These are phyloP conservation scores for Ceratobasidium sp. DNA, from an alignment of 1,284 basidiomycete species.

Conservation along the genomic window DNA sequence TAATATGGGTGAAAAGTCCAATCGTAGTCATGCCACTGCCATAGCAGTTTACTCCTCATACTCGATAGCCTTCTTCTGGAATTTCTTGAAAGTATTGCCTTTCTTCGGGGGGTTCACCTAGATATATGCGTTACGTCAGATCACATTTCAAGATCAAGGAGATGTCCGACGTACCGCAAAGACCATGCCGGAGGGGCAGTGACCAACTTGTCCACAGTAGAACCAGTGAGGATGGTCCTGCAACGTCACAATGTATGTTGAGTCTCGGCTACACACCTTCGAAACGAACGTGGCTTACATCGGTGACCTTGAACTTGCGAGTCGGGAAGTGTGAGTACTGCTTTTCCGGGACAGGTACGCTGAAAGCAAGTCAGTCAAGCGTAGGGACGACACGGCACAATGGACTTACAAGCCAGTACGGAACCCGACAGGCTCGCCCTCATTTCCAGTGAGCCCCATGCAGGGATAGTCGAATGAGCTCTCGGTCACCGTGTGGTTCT, in stretches of 20 bases:
- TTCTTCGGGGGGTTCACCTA: conserved; percentile 31
- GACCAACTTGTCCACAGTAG: conserved; percentile 44
- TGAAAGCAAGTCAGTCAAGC: neutral
- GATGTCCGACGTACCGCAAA: conserved; percentile 42
- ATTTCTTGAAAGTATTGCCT: conserved; percentile 44
- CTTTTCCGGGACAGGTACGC: conserved; percentile 15
- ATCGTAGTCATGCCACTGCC: neutral
- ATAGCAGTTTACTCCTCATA: neutral
- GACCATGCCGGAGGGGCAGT: conserved; percentile 47
- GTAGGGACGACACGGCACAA: too few relatives aligned
- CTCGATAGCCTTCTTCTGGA: conserved; percentile 12
- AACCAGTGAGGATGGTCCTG: conserved; percentile 44
- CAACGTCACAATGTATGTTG: neutral
- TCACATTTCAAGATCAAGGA: too few relatives aligned
- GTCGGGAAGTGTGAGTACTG: conserved; percentile 20
- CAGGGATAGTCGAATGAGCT: conserved; percentile 8
- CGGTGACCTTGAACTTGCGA: conserved; percentile 32
- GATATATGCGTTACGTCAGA: conserved; percentile 1
- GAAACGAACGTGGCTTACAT: conserved; percentile 7
- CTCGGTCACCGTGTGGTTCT: conserved; percentile 30
- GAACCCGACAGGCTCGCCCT: neutral
- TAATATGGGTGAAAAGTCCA: too few relatives aligned
- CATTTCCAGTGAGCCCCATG: neutral
- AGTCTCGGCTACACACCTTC: too few relatives aligned
- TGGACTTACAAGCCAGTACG: conserved; percentile 16